phyloP scores from a whole-genome alignment of 2,329 filamentous ascomycete genomes.

The Lomentospora prolificans region DNA sequence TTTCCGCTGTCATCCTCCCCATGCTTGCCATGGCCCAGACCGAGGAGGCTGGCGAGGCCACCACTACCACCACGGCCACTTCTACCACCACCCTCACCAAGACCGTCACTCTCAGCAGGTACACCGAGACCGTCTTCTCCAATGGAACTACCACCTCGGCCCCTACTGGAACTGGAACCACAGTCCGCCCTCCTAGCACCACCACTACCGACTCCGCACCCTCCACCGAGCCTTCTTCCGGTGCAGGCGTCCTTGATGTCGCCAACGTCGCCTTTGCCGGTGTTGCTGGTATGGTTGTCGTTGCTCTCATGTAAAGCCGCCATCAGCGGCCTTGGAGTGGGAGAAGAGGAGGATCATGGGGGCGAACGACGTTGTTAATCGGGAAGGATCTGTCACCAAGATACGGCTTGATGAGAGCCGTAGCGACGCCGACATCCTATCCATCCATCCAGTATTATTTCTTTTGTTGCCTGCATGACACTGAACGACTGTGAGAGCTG shows the following conservation, averaged over 20 bases:
- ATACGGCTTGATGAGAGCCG: background rate
- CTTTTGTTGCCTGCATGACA: conserved; percentile 1
- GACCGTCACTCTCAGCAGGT: conserved; percentile 24
- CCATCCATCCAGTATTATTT: conserved; percentile 1
- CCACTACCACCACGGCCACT: conserved; percentile 40
- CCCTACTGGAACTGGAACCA: conserved; percentile 15
- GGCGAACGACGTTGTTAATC: background rate
- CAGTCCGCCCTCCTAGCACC: conserved; percentile 20
- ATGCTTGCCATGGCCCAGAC: conserved; percentile 39
- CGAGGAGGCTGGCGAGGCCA: conserved; percentile 23
- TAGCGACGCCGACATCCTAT: background rate
- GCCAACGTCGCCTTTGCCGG: conserved; percentile 37
- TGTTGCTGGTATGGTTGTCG: conserved; percentile 38
- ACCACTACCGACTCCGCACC: conserved; percentile 29
- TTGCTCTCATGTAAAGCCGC: conserved; percentile 37
- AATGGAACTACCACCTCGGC: conserved; percentile 23
- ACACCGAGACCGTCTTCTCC: conserved; percentile 25
- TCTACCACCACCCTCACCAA: conserved; percentile 42
- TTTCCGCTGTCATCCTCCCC: conserved; percentile 40
- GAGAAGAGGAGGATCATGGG: background rate
- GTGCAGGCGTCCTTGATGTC: conserved; percentile 33
- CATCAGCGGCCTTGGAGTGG: background rate
- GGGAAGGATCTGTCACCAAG: background rate
- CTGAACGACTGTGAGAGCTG: background rate
- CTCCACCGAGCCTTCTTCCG: conserved; percentile 12